Evolutionary conservation across 192 early-diverging fungal species (phyloP), one percentile per base, ranked within the genome.

Genomic region (Coemansia sp.): DNA sequence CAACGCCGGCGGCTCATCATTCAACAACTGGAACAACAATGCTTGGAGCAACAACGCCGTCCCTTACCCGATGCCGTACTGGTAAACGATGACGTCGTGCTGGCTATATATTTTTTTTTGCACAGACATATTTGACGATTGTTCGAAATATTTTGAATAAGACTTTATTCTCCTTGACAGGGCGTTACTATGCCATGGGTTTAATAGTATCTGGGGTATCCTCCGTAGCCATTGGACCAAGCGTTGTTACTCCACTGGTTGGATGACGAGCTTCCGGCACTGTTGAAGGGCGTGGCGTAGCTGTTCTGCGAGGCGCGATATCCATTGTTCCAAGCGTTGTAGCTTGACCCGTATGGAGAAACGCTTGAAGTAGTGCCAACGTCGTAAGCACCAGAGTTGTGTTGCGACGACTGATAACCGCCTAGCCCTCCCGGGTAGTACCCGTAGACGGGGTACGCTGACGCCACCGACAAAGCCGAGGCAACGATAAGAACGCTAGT

Each of bases 1-100:
- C 37, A 81, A 76, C 19, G 61, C 79, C 9, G 79, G 79, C 38
- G 61, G 79, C 56, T 75, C 79, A 7, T 73, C 79, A 12, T 81
- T 81, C 40, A 81, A 81, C 73, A 75, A 81, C 73, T 81, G 79
- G 79, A 81, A 81, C 63, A 81, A 76, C 73, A 81, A 81, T 58
- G 79, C 79, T 36, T 81, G 79, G 79, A 74, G 60, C 73, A 81
- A 81, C 63, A 70, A 69, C 31, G 66, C 39, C 46, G 36, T 35
- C 22, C 71, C 71, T 35, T 76, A 76, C 42, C 78, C 78, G 0
- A 64, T 43, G 10, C 76, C 71, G 6, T 75, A 80, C 60, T 80
- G 78, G 78, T 80, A 71, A 40, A 46, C 45, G 5, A 6, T 2
- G 14, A 17, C 3, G 37, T 64, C 24, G 35, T 49, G 37, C 22